These are phyloP conservation scores for Neocucurbitaria cava DNA, from an alignment of 2,329 filamentous ascomycete genomes.

Conservation along the genomic window DNA sequence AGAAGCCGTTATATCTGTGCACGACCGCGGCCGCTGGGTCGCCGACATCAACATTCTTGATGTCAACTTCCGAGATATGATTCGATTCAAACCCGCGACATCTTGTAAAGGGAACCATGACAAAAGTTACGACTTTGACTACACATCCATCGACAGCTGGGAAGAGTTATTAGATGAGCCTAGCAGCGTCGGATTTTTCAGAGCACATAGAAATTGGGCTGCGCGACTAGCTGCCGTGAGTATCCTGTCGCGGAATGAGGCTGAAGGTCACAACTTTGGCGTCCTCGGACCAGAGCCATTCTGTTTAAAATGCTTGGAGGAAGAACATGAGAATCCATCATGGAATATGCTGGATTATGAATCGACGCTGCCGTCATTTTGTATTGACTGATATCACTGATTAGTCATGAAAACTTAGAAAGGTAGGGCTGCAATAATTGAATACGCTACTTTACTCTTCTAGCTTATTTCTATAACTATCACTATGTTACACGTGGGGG, in stretches of 20 bases:
- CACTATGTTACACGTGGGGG: too few species aligned
- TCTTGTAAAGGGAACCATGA: not conserved
- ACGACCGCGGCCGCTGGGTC: conserved; percentile 1
- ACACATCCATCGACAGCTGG: not conserved
- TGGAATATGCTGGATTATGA: conserved; percentile 1
- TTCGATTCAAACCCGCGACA: not conserved
- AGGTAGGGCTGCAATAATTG: too few species aligned
- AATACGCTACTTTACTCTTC: too few species aligned
- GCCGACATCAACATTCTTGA: conserved; percentile 9
- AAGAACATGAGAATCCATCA: not conserved
- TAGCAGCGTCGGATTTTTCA: not conserved
- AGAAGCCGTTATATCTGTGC: conserved; percentile 6
- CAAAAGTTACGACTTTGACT: not conserved
- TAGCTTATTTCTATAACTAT: too few species aligned
- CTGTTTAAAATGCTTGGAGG: conserved; percentile 1
- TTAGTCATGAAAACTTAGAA: too few species aligned
- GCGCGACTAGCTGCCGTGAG: not conserved
- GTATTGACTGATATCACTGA: not conserved
- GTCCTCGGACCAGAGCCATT: not conserved
- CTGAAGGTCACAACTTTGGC: conserved; percentile 1
- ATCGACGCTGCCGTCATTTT: not conserved
- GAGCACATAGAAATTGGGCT: not conserved
- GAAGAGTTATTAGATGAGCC: not conserved
- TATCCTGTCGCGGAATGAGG: not conserved
- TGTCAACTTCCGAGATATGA: too few species aligned